Conservation (phyloP, 768 basidiomycete genomes). For the Collybiopsis confluens region DNA sequence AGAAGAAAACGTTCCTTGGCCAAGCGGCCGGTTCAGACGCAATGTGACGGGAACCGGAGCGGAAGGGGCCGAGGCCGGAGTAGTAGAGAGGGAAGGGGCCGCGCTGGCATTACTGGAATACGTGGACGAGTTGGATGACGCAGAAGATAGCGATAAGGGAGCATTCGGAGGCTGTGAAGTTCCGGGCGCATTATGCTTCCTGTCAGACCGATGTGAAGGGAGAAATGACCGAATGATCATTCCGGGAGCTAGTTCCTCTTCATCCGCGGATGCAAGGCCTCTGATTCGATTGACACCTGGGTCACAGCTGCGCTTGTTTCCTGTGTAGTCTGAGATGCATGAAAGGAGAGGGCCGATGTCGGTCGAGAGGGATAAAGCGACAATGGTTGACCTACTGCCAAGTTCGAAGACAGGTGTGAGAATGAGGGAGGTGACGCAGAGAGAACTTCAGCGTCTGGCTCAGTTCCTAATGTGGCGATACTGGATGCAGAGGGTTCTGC, state of each 20-base stretch:
- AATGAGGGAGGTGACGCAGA: conserved; percentile 11
- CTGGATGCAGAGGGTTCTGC: background rate
- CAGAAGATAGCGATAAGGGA: conserved; percentile 2
- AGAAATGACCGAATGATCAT: conserved; percentile 13
- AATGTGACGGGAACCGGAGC: conserved; percentile 30
- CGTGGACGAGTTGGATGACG: background rate
- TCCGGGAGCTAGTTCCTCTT: conserved; percentile 8
- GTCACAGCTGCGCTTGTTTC: conserved; percentile 6
- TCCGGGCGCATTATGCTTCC: background rate
- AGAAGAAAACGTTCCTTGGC: conserved; percentile 69
- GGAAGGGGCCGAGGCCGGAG: conserved; percentile 13
- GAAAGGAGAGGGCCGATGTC: conserved; percentile 10
- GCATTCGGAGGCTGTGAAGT: background rate
- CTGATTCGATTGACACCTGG: conserved; percentile 6
- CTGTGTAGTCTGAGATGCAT: background rate
- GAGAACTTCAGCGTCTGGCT: conserved; percentile 14
- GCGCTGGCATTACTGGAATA: conserved; percentile 11
- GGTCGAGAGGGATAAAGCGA: conserved; percentile 13
- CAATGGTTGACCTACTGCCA: background rate
- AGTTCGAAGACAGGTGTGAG: background rate
- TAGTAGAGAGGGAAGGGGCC: conserved; percentile 11
- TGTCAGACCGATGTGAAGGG: conserved; percentile 1
- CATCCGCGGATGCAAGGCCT: conserved; percentile 7
- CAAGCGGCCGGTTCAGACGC: conserved; percentile 50
- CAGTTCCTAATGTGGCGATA: conserved; percentile 6